These are phyloP conservation scores for Trichaptum fuscoviolaceum DNA, from an alignment of 768 basidiomycete species.

Conservation along the genomic window DNA sequence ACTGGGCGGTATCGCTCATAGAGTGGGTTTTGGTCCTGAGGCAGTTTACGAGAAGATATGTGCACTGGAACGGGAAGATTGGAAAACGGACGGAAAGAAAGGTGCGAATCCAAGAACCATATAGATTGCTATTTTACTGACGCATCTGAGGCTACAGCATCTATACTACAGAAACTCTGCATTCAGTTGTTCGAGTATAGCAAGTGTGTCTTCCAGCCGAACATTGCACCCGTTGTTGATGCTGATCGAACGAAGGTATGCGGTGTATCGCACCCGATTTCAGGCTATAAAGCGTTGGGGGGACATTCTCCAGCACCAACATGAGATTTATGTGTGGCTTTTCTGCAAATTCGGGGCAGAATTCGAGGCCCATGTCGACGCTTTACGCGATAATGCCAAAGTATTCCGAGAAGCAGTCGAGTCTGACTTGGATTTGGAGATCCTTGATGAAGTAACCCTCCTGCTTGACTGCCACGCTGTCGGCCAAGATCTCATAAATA, in stretches of 20 bases:
- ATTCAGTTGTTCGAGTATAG: neutral
- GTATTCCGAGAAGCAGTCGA: too few relatives aligned
- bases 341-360: too few relatives aligned
- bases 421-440: too few relatives aligned
- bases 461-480: too few relatives aligned
- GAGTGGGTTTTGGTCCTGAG: neutral
- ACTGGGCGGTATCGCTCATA: neutral
- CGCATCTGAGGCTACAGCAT: neutral
- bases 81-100: neutral
- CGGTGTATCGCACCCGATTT: too few relatives aligned
- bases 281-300: too few relatives aligned
- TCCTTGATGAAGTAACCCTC: too few relatives aligned
- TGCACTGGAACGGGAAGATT: neutral
- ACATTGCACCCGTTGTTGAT: neutral
- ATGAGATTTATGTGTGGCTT: too few relatives aligned
- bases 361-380: too few relatives aligned
- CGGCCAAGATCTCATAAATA: too few relatives aligned
- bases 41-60: neutral
- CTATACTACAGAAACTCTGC: neutral
- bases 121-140: neutral
- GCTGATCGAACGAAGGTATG: neutral
- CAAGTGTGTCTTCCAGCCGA: neutral
- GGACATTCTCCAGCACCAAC: too few relatives aligned
- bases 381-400: too few relatives aligned
- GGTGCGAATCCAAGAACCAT: neutral